These are phyloP conservation scores for Brasilioporus rufonigricans DNA, from an alignment of 768 basidiomycete genomes.

Conservation along the genomic window DNA sequence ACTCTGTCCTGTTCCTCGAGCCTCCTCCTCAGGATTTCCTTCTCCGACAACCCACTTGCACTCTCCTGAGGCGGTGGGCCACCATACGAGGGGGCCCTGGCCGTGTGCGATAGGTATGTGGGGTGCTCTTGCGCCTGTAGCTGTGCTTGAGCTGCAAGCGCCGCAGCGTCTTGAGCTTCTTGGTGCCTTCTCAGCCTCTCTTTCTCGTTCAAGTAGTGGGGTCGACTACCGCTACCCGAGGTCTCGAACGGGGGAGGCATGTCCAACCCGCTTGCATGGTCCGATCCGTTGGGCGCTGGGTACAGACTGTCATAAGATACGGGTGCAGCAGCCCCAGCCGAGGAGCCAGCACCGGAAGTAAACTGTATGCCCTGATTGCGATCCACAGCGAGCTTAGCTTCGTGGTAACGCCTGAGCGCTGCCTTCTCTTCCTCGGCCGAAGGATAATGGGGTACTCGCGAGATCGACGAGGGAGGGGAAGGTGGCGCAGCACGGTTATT, in stretches of 20 bases:
- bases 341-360: conserved; percentile 14
- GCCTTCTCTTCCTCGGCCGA: conserved; percentile 78
- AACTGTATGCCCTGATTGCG: conserved; percentile 46
- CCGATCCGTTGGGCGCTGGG: conserved; percentile 36
- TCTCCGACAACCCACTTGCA: conserved; percentile 41
- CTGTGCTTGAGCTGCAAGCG: conserved; percentile 28
- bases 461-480: conserved; percentile 24
- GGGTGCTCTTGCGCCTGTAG: conserved; percentile 15
- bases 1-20: conserved; percentile 56
- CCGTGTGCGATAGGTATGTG: conserved; percentile 18
- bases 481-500: conserved; percentile 31
- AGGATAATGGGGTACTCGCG: conserved; percentile 45
- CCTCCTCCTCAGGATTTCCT: conserved; percentile 53
- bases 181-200: conserved; percentile 62
- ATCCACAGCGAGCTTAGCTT: conserved; percentile 70
- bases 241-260: conserved; percentile 56
- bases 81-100: conserved; percentile 23
- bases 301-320: conserved; percentile 65
- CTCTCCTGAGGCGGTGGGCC: conserved; percentile 21
- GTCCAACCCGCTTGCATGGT: conserved; percentile 27
- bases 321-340: conserved; percentile 36
- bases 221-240: conserved; percentile 34
- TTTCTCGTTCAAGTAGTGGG: conserved; percentile 57
- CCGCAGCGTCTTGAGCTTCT: conserved; percentile 66
- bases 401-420: conserved; percentile 61